Evolutionary conservation across 805 yeast genomes (phyloP), one percentile per base, ranked within the genome.

Genomic region (Kluyveromyces aestuarii): DNA sequence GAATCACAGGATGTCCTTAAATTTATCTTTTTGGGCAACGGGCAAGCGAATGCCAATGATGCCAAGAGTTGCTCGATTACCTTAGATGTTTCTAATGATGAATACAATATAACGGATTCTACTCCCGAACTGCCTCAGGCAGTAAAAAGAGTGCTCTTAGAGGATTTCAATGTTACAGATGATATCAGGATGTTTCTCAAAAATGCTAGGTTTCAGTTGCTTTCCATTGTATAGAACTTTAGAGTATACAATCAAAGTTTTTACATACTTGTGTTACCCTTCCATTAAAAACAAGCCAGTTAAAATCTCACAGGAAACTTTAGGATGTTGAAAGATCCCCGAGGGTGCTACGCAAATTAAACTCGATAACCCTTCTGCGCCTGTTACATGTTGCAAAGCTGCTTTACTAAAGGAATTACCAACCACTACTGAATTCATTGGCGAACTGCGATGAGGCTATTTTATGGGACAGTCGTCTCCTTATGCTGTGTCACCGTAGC

Each of bases 1-100:
- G 61, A 77, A 1, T 62, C 66, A 17, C 73, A 71, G 8, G 78
- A 75, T 47, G 54, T 72, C 35, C 58, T 82, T 41, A 65, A 63
- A 49, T 77, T 82, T 55, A 63, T 68, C 2, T 82, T 81, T 56
- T 61, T 60, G 1, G 75, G 75, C 44, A 21, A 17, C 6, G 25
- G n/a, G 25, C 25, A 21, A 21, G 3, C 25, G 25, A 21, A 21
- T 21, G 3, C 25, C 25, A 21, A 6, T 21, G 25, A 6, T 21
- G 25, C 25, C 16, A 14, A 14, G 19, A 14, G 25, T 13, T 77
- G 72, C 50, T 59, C 68, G 53, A 55, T 79, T 9, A 71, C 72
- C 14, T 50, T 82, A 18, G 73, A 74, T 51, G 72, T 81, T 6
- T 64, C 74, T 2, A 70, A 64, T 0, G 72, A 71, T 6, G 58